Evolutionary conservation across 129 eudicot species (phyloP).

Genomic region (Flaveria robusta): DNA sequence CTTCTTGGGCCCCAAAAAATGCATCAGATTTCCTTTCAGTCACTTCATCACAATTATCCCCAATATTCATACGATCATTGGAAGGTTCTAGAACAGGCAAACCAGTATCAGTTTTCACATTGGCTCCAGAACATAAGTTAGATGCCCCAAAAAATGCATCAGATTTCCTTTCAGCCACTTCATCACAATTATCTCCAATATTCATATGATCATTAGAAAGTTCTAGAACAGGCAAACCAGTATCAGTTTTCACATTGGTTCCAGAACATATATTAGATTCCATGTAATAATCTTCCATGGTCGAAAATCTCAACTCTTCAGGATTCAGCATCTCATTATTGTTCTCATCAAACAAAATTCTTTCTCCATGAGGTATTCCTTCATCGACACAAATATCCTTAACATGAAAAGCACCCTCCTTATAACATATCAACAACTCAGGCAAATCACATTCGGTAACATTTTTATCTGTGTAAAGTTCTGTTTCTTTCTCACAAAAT

Average conservation of each 20-base stretch:
- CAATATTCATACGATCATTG: conserved; percentile 18
- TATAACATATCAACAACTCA: conserved; percentile 66
- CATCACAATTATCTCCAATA: conserved; percentile 24
- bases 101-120: conserved; percentile 1
- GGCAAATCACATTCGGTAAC: conserved; percentile 67
- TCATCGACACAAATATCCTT: conserved; percentile 88
- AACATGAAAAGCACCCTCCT: conserved; percentile 51
- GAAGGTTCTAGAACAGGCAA: conserved; percentile 22
- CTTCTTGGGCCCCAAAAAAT: conserved; percentile 25
- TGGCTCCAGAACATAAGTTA: conserved; percentile 33
- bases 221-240: conserved; percentile 21
- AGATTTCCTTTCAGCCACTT: conserved; percentile 14
- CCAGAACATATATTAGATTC: conserved; percentile 31
- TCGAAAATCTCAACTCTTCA: conserved; percentile 34
- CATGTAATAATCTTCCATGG: conserved; percentile 32
- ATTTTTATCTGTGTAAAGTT: conserved; percentile 57
- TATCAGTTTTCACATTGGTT: conserved; percentile 17
- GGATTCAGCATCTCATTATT: conserved; percentile 21
- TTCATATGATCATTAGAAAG: conserved; percentile 16
- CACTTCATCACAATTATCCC: conserved; percentile 18
- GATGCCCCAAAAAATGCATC: conserved; percentile 30
- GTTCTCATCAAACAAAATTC: conserved; percentile 40
- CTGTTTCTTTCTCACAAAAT: conserved; percentile 37
- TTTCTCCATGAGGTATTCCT: conserved; percentile 55
- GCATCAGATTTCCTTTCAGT: conserved; percentile 24